These are phyloP conservation scores for Trichoderma koningiopsis DNA, from an alignment of 2,329 filamentous ascomycete genomes.

Conservation along the genomic window DNA sequence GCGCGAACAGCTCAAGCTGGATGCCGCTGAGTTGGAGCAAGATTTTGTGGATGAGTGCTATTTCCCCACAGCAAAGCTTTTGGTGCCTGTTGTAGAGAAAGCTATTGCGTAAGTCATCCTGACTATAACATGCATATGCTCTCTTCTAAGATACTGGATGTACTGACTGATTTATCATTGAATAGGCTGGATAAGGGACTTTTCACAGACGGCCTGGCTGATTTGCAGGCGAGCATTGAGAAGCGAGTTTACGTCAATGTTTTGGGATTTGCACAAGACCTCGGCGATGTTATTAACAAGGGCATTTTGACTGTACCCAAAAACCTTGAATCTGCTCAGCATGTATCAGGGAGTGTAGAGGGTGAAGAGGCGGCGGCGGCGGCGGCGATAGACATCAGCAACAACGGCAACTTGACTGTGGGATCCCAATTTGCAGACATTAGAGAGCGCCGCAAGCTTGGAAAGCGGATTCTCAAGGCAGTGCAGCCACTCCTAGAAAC, in stretches of 20 bases:
- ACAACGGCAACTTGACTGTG: constrained; percentile 46
- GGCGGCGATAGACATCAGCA: constrained; percentile 48
- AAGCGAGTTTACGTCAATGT: constrained; percentile 60
- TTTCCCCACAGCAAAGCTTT: constrained; percentile 78
- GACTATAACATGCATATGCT: neutral
- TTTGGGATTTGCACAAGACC: constrained; percentile 58
- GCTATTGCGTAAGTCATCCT: constrained; percentile 68
- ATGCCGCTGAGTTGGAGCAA: constrained; percentile 73
- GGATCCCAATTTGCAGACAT: constrained; percentile 65
- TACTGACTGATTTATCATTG: constrained; percentile 40
- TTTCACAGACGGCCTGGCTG: constrained; percentile 55
- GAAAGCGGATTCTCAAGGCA: constrained; percentile 83
- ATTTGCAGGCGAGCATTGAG: constrained; percentile 56
- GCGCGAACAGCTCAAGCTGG: constrained; percentile 76
- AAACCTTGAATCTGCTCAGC: constrained; percentile 31
- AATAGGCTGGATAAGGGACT: constrained; percentile 65
- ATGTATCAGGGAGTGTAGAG: constrained; percentile 35
- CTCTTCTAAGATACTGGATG: constrained; percentile 17
- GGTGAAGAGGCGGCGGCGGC: constrained; percentile 41
- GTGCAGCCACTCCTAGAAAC: constrained; percentile 77
- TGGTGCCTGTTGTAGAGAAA: constrained; percentile 78
- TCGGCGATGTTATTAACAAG: constrained; percentile 55
- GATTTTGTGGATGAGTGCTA: constrained; percentile 87
- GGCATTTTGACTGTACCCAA: constrained; percentile 53
- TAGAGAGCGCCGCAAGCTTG: constrained; percentile 79